Percentiles rank a stretch among this genome's conserved stretches.
These are phyloP conservation scores for Plasmodium ovale DNA, from an alignment of 169 alveolate genomes.

Conservation along the genomic window DNA sequence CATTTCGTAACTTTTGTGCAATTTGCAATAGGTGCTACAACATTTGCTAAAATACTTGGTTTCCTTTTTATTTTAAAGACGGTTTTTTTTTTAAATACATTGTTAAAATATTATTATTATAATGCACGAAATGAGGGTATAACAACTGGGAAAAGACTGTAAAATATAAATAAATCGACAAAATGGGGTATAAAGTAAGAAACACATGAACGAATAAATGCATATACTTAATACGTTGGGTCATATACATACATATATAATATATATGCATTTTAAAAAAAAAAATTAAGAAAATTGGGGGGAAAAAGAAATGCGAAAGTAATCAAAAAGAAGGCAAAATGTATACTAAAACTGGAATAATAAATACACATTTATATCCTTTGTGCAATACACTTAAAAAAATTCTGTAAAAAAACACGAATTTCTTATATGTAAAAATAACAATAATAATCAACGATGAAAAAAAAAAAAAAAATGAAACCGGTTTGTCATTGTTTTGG, in stretches of 20 bases:
- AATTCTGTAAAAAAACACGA: background rate
- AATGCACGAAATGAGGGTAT: no score
- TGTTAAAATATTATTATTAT: background rate
- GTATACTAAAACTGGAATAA: no score
- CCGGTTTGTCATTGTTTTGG: no score
- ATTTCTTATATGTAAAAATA: background rate
- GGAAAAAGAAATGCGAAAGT: background rate
- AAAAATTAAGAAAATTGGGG: background rate
- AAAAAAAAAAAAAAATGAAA: no score
- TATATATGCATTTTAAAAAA: background rate
- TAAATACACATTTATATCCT: background rate
- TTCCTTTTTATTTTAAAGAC: no score
- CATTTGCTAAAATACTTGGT: no score
- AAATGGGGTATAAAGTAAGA: background rate
- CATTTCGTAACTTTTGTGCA: no score
- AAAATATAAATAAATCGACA: background rate
- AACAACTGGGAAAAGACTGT: background rate
- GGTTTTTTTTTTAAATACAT: no score
- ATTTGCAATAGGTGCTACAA: no score
- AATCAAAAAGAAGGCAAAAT: background rate
- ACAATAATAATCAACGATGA: background rate
- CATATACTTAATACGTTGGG: no score
- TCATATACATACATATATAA: background rate
- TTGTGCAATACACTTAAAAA: background rate
- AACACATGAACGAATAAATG: background rate